Conservation (phyloP, 768 basidiomycete species). For the Suillus americanus region DNA sequence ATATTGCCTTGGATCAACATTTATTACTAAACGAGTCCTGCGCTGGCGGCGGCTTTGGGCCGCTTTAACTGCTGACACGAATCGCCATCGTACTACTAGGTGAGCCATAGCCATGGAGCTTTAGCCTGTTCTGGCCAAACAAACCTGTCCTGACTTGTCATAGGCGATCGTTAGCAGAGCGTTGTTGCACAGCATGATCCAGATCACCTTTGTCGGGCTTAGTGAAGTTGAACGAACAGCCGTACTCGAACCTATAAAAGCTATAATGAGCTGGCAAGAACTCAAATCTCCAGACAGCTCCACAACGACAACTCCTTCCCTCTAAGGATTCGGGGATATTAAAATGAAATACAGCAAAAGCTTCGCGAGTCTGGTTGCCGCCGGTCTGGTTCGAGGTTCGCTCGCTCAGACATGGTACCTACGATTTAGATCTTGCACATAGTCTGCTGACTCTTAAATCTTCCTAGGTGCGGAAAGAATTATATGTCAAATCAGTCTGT, state of each 20-base stretch:
- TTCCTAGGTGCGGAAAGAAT: constrained; percentile 50
- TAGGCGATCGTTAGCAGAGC: not conserved
- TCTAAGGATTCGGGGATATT: not conserved
- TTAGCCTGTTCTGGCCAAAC: not conserved
- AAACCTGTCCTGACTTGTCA: not conserved
- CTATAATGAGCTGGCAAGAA: not conserved
- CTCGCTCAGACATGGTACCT: constrained; percentile 28
- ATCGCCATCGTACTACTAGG: not conserved
- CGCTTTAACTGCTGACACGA: not conserved
- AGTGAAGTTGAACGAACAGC: not conserved
- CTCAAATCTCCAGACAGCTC: not conserved
- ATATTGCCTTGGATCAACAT: not conserved
- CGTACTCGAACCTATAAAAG: not conserved
- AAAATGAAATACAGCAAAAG: constrained; percentile 18
- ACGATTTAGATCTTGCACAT: not conserved
- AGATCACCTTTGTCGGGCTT: not conserved
- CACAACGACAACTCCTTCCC: too few relatives aligned
- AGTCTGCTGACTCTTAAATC: not conserved
- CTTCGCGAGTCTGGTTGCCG: constrained; percentile 14
- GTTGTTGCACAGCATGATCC: not conserved
- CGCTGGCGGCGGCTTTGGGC: not conserved
- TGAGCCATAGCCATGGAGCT: not conserved
- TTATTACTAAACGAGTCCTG: not conserved
- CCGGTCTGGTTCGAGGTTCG: constrained; percentile 7
- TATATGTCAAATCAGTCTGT: constrained; percentile 41